phyloP scores from a whole-genome alignment of 306 rosid genomes.

The Sphenostylis stenocarpa region DNA sequence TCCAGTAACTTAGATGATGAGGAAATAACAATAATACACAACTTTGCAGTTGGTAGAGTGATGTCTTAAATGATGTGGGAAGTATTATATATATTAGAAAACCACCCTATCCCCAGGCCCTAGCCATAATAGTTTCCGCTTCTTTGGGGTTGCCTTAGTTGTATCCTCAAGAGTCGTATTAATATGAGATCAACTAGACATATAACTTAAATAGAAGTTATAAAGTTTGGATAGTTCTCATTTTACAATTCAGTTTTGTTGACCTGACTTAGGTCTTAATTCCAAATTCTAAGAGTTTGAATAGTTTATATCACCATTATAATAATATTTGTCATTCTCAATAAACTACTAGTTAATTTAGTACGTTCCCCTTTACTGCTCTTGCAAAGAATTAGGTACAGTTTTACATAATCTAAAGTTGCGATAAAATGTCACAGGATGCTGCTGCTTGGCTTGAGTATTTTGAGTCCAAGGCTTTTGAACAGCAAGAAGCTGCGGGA shows the following conservation, averaged over 20 bases:
- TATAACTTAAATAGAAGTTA: not conserved
- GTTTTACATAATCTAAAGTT: not conserved
- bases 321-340: not conserved
- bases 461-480: conserved; percentile 92
- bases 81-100: not conserved
- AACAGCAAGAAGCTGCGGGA: conserved; percentile 91
- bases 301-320: not conserved
- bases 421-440: conserved; percentile 55
- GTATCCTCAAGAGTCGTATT: no score
- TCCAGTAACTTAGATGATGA: not conserved
- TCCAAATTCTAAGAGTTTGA: not conserved
- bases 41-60: not conserved
- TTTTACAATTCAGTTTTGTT: not conserved
- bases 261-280: not conserved
- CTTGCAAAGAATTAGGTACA: not conserved
- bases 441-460: conserved; percentile 97
- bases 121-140: no score
- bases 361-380: not conserved
- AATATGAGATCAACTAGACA: no score
- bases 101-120: no score
- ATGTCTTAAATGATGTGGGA: not conserved
- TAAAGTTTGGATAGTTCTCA: not conserved
- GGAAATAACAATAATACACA: not conserved
- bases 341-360: not conserved
- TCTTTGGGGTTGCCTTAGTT: no score